Evolutionary conservation across 306 rosid genomes (phyloP).

Genomic region (Cucumis hystrix): DNA sequence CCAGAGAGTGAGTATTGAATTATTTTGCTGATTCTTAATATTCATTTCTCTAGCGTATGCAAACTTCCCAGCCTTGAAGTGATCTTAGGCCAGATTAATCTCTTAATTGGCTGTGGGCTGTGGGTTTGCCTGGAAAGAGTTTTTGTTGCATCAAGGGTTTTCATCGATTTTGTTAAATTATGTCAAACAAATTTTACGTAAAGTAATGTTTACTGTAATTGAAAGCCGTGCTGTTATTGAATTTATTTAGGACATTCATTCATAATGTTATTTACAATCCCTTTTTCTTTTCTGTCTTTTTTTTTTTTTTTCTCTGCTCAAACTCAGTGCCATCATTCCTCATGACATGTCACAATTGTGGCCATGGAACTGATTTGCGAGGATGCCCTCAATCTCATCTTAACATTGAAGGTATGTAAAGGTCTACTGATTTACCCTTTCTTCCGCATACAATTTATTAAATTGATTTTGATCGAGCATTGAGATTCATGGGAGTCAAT

Average conservation of each 20-base stretch:
- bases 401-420: conserved; percentile 50
- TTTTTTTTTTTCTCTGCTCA: not conserved
- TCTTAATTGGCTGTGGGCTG: not conserved
- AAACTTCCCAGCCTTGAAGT: not conserved
- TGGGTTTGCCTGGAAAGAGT: not conserved
- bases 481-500: not conserved
- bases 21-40: not conserved
- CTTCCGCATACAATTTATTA: not conserved
- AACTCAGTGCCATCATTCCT: conserved; percentile 82
- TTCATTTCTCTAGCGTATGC: not conserved
- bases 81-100: not conserved
- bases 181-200: not conserved
- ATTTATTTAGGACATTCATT: not conserved
- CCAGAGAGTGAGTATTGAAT: conserved; percentile 56
- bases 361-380: conserved; percentile 81
- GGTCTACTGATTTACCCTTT: not conserved
- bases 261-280: not conserved
- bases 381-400: conserved; percentile 89
- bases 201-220: not conserved
- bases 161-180: not conserved
- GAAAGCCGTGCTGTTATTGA: not conserved
- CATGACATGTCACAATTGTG: conserved; percentile 71
- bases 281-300: not conserved
- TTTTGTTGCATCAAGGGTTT: not conserved
- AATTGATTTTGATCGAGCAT: not conserved